Base-by-base conservation (phyloP, 495 filamentous ascomycete genomes). In the Astrothelium subdiscretum region DNA sequence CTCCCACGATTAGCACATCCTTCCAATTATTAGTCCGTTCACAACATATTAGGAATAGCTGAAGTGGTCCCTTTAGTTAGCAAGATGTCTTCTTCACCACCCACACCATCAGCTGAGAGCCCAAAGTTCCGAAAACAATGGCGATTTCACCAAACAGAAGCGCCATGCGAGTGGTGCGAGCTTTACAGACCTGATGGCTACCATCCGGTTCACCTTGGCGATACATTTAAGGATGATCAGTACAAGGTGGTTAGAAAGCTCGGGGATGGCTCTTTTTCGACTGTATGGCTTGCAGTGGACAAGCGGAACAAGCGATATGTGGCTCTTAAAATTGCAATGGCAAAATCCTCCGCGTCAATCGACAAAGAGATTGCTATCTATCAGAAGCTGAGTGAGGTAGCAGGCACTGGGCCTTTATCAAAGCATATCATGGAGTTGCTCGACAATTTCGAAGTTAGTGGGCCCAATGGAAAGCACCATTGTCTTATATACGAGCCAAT, bases 211-310 rank as follows among this genome's bases (percentile, higher is more conserved):
- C 59, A 70, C 20, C 65, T 79, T n/a, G 70, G 72, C 3, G 77
- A 78, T 27, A 32, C 59, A 1, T 62, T 75, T 26, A 48, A 73
- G 44, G 59, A 73, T 2, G 67, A 66, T 24, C 71, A 71, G 15
- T 79, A 78, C 60, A 66, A 62, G 32, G 61, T 78, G 0, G 69
- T 77, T 20, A 66, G 78, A 59, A 79, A 79, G 57, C 71, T 79
- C 29, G 77, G 77, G 0, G 66, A 70, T 57, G 77, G 77, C 64
- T 65, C 69, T 13, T 79, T 72, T 66, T 78, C 75, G 3, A 79
- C 78, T 22, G 70, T 73, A 42, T 79, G 76, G 77, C 73, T 80
- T 29, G 75, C 73, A 54, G 65, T 64, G 11, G 75, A 79, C 38
- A 59, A 58, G 10, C 48, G 2, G 26, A 52, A 68, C 15, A 57